These are phyloP conservation scores for Xylariaceae sp. DNA, from an alignment of 2,329 filamentous ascomycete genomes.

Conservation along the genomic window DNA sequence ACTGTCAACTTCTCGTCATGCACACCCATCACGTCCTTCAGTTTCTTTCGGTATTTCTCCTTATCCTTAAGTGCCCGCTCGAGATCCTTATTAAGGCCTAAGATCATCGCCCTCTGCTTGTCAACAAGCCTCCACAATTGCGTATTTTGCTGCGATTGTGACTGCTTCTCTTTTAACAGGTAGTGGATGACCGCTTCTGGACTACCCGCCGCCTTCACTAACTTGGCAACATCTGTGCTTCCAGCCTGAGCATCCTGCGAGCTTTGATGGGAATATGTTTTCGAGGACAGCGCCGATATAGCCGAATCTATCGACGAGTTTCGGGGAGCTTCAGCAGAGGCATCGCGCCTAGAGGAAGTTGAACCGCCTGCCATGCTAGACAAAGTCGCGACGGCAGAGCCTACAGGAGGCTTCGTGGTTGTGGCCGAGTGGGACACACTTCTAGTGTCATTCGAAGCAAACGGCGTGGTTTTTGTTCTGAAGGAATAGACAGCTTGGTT, in stretches of 20 bases:
- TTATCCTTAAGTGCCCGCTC: slow-evolving; percentile 92
- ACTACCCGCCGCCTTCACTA: slow-evolving; percentile 84
- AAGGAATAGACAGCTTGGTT: slow-evolving; percentile 8
- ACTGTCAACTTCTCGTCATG: slow-evolving; percentile 30
- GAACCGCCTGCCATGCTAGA: slow-evolving; percentile 53
- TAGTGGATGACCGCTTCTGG: slow-evolving; percentile 87
- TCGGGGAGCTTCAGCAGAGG: slow-evolving; percentile 55
- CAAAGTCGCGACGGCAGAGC: slow-evolving; percentile 42
- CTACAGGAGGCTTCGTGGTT: slow-evolving; percentile 47
- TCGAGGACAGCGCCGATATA: slow-evolving; percentile 74
- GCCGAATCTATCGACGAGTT: slow-evolving; percentile 92
- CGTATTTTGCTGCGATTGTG: slow-evolving; percentile 83
- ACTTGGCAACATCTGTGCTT: slow-evolving; percentile 73
- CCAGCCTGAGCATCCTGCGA: slow-evolving; percentile 62
- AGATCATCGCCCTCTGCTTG: slow-evolving; percentile 91
- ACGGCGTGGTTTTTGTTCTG: slow-evolving; percentile 35
- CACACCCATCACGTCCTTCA: slow-evolving; percentile 70
- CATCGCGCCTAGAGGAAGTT: slow-evolving; percentile 44
- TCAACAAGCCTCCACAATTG: slow-evolving; percentile 96
- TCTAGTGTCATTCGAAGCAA: slow-evolving; percentile 53
- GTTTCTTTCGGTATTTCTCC: slow-evolving; percentile 86
- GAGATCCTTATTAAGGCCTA: slow-evolving; percentile 92
- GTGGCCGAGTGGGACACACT: slow-evolving; percentile 47
- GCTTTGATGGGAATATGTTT: slow-evolving; percentile 59
- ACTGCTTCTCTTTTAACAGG: slow-evolving; percentile 87